Percentiles rank a stretch among this genome's conserved stretches.
These are phyloP conservation scores for Chlorella sp. DNA, from an alignment of 139 green algal species.

Conservation along the genomic window DNA sequence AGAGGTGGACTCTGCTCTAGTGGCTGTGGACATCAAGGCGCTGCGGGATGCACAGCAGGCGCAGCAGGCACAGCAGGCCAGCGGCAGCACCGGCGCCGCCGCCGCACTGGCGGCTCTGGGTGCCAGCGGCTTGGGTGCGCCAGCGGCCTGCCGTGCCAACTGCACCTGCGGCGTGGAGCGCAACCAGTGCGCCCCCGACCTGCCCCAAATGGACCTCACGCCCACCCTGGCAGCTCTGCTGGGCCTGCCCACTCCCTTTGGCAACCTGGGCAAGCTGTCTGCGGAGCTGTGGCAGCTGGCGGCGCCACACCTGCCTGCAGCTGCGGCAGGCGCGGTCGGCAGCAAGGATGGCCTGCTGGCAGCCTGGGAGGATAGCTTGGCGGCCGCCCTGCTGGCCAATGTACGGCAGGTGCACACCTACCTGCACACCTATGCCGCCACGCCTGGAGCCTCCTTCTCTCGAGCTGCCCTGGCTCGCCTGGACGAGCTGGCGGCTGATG, in stretches of 20 bases:
- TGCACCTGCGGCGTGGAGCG: slow-evolving; percentile 44
- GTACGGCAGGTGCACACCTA: slow-evolving; percentile 69
- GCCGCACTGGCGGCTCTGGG: neutral
- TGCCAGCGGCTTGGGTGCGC: neutral
- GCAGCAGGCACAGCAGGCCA: neutral
- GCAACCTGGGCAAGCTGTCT: slow-evolving; percentile 79
- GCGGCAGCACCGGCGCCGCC: neutral
- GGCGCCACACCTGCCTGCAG: neutral
- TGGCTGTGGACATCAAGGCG: slow-evolving; percentile 70
- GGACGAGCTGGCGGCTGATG: slow-evolving; percentile 38
- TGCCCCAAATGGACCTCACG: slow-evolving; percentile 90
- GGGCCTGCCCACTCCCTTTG: slow-evolving; percentile 86
- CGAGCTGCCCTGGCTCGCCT: slow-evolving; percentile 29
- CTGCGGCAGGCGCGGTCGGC: neutral
- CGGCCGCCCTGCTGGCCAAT: slow-evolving; percentile 9
- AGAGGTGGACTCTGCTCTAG: slow-evolving; percentile 81
- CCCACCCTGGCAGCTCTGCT: slow-evolving; percentile 85
- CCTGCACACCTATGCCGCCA: slow-evolving; percentile 70
- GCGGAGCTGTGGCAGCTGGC: slow-evolving; percentile 64
- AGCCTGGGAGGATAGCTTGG: slow-evolving; percentile 25
- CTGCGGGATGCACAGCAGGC: neutral
- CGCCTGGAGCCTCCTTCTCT: slow-evolving; percentile 51
- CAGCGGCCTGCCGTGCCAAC: slow-evolving; percentile 22
- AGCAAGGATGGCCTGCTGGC: neutral
- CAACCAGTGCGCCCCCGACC: slow-evolving; percentile 44